These are phyloP conservation scores for Rhododendron williamsianum DNA, from an alignment of 148 eudicot species.

Conservation along the genomic window DNA sequence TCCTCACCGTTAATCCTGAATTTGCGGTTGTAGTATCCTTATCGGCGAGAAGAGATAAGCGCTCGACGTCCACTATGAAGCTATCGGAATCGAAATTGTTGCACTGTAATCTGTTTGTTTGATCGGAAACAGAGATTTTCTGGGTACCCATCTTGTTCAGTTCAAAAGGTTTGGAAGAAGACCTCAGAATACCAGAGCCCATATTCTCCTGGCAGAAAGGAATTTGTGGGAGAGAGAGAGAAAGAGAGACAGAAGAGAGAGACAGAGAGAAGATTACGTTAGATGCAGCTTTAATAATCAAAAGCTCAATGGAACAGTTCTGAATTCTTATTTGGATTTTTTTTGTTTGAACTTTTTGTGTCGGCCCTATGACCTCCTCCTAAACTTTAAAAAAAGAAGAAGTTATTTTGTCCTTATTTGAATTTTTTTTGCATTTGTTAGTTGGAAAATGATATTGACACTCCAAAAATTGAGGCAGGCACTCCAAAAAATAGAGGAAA, in stretches of 20 bases:
- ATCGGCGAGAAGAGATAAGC: constrained; percentile 40
- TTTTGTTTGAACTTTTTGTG: neutral
- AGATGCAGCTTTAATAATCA: neutral
- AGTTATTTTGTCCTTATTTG: no score
- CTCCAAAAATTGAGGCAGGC: no score
- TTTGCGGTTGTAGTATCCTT: constrained; percentile 34
- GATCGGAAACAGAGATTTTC: constrained; percentile 33
- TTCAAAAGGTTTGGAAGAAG: constrained; percentile 13
- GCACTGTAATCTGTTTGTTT: constrained; percentile 19
- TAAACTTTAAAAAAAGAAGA: no score
- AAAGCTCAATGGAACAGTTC: constrained; percentile 21
- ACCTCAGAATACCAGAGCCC: constrained; percentile 12
- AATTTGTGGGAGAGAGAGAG: neutral
- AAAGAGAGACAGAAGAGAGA: neutral
- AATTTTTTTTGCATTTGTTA: no score
- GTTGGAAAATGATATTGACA: no score
- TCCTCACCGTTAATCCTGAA: constrained; percentile 62
- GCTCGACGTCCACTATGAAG: constrained; percentile 61
- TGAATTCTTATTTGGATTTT: neutral
- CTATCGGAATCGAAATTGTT: constrained; percentile 36
- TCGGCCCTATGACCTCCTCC: no score
- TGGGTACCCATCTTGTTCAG: constrained; percentile 18
- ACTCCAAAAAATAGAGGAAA: no score
- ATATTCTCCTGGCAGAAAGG: constrained; percentile 20
- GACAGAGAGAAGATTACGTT: neutral